Evolutionary conservation across 768 basidiomycete genomes (phyloP), one percentile per base, ranked within the genome.

Genomic region (Lactifluus piperatus): DNA sequence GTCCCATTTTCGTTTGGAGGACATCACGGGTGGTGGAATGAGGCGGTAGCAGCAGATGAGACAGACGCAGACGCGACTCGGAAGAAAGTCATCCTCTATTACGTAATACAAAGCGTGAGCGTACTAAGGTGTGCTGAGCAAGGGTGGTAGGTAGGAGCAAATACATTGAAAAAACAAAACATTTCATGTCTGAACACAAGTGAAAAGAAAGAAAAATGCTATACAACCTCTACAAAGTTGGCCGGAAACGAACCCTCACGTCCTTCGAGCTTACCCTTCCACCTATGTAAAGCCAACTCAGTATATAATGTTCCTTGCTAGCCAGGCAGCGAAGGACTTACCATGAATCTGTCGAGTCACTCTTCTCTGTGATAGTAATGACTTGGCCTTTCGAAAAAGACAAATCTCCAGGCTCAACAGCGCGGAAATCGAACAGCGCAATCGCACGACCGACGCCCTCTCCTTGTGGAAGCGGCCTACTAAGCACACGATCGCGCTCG

Each of bases 1-100:
- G 57, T 93, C 91, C 90, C 88, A 91, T 73, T 88, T 88, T 71
- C 88, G 81, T 75, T 88, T 88, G 22, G 82, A 79, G 13, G 84
- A 82, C 84, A 85, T 84, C 32, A 22, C 62, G 49, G n/a, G n/a
- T n/a, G n/a, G 46, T 27, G 3, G 46, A 29, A 49, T 20, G 50
- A 34, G 60, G 22, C 5, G 30, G 26, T 20, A 50, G 32, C n/a
- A 24, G 9, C 4, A 36, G 47, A 30, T 18, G 10, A 34, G 22
- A 46, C 10, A 5, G 41, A 20, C 6, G 16, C 20, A 4, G n/a
- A 43, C n/a, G n/a, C 41, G 41, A 18, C 34, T 20, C 9, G 20
- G 20, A 8, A 8, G 11, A 34, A 13, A 34, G n/a, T 20, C n/a
- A 20, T 10, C 8, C 4, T 4, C n/a, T 24, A 50, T 57, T 57